Evolutionary conservation across 345 rosid genomes (phyloP).

Genomic region (Rhizophora mangle): DNA sequence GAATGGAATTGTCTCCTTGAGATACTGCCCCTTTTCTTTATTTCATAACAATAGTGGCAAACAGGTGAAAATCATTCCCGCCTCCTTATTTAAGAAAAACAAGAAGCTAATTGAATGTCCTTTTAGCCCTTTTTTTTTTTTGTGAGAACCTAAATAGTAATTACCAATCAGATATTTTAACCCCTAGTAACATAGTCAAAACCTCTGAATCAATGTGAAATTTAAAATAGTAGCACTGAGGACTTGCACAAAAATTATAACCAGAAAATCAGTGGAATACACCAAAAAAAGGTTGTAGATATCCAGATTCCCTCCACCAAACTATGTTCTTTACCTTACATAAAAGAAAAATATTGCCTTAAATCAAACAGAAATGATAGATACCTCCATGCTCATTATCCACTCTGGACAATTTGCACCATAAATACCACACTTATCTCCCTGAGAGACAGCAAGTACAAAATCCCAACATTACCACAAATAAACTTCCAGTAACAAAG

Average conservation of each 20-base stretch:
- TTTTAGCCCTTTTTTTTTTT: background rate
- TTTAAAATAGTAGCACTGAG: background rate
- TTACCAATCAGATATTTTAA: too few species aligned
- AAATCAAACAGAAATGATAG: slow-evolving; percentile 9
- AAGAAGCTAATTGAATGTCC: background rate
- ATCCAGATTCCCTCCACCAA: background rate
- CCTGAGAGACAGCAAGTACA: slow-evolving; percentile 35
- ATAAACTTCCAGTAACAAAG: background rate
- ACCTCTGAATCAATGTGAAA: too few species aligned
- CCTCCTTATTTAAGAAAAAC: background rate
- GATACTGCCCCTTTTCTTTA: too few species aligned
- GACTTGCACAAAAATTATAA: background rate
- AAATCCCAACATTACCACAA: background rate
- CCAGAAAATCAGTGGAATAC: background rate
- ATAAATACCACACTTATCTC: slow-evolving; percentile 86
- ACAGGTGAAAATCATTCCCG: background rate
- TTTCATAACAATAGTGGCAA: background rate
- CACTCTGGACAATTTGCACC: slow-evolving; percentile 90
- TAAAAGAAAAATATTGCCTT: background rate
- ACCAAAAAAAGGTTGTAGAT: background rate
- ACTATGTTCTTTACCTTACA: background rate
- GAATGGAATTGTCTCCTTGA: background rate
- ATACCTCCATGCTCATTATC: slow-evolving; percentile 98
- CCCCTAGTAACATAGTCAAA: too few species aligned
- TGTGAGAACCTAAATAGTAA: too few species aligned